A percentile compares a stretch with the other conserved stretches of the same genome.
Conservation (phyloP, 192 early-diverging fungal genomes). For the Podila epicladia region DNA sequence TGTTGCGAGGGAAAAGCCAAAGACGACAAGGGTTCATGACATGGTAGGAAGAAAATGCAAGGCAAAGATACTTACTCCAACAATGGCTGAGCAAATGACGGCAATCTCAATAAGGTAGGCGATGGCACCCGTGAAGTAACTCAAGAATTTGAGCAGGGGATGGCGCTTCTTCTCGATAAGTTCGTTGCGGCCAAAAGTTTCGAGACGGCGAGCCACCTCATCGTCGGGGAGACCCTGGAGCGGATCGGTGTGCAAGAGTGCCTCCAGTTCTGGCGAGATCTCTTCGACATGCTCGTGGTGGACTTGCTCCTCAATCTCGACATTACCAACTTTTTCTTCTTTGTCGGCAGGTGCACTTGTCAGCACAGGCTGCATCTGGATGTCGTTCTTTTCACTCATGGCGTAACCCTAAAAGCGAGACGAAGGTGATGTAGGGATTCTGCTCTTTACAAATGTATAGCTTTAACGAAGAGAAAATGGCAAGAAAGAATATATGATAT, state of each 20-base stretch:
- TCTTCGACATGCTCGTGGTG: constrained; percentile 80
- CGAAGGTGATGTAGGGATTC: no score
- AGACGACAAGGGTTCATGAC: neutral
- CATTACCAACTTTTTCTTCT: constrained; percentile 56
- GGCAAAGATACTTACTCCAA: constrained; percentile 54
- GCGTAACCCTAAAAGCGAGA: neutral
- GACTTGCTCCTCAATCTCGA: constrained; percentile 73
- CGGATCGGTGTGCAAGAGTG: constrained; percentile 83
- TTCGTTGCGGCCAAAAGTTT: constrained; percentile 83
- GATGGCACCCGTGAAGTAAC: constrained; percentile 85
- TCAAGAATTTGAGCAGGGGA: constrained; percentile 83
- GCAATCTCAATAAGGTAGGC: constrained; percentile 91
- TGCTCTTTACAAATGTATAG: no score
- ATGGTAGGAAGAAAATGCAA: neutral
- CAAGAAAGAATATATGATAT: no score
- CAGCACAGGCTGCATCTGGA: constrained; percentile 11
- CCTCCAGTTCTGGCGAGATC: constrained; percentile 81
- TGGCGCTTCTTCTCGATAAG: constrained; percentile 84
- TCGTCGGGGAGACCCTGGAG: constrained; percentile 74
- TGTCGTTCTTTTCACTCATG: constrained; percentile 36
- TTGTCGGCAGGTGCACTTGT: neutral
- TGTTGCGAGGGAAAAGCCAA: neutral
- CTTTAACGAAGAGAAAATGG: no score
- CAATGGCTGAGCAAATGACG: constrained; percentile 76
- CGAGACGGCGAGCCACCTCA: constrained; percentile 74